These are phyloP conservation scores for Rhodotorula sp. DNA, from an alignment of 1,284 basidiomycete genomes.

Conservation along the genomic window DNA sequence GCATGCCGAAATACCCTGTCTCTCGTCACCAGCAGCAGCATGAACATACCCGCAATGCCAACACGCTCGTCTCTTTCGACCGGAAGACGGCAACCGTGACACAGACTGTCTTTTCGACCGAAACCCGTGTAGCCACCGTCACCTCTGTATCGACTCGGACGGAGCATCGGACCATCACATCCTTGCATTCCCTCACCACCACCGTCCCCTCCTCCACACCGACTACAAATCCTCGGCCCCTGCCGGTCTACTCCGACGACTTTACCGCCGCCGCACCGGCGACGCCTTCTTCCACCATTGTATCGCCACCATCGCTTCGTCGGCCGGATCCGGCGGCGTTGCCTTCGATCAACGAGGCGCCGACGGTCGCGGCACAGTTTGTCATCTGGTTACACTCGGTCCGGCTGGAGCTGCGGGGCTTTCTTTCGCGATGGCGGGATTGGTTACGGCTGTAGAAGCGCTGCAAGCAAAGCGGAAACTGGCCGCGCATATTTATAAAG, in stretches of 20 bases:
- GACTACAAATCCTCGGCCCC: background rate
- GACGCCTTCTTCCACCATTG: background rate
- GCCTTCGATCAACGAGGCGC: background rate
- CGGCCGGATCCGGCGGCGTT: background rate
- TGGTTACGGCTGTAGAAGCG: background rate
- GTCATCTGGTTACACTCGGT: background rate
- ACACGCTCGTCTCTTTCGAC: background rate
- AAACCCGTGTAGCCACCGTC: background rate
- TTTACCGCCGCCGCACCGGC: background rate
- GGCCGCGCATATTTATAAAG: no score
- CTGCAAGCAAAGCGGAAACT: background rate
- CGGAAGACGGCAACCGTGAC: background rate
- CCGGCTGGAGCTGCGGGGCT: background rate
- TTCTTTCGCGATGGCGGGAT: background rate
- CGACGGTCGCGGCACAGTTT: background rate
- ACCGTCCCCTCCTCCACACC: background rate
- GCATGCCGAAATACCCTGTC: background rate
- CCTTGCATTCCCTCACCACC: background rate
- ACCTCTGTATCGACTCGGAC: background rate
- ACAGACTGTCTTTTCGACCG: background rate
- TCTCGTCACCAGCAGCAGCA: background rate
- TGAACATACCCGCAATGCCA: background rate
- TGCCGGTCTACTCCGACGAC: background rate
- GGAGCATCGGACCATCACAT: background rate
- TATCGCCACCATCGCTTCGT: background rate